Percentiles rank a stretch among this genome's conserved stretches.
Evolutionary conservation across 345 rosid species (phyloP).

Genomic region (Populus pruinosa): DNA sequence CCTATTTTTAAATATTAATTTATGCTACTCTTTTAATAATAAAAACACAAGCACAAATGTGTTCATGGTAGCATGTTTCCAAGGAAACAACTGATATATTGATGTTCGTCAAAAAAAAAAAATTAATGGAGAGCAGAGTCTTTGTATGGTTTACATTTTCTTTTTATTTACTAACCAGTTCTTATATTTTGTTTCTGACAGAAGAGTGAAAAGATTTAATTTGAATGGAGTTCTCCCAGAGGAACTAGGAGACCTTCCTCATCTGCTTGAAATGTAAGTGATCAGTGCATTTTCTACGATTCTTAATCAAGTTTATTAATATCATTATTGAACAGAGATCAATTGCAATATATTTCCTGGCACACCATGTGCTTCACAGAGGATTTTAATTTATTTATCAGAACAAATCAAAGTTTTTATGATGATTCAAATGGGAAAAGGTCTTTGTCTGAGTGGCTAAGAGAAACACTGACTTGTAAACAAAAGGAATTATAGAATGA

Average conservation of each 20-base stretch:
- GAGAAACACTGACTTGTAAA: neutral
- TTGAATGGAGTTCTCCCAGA: slow-evolving; percentile 62
- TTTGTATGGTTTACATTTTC: neutral
- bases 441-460: neutral
- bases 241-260: slow-evolving; percentile 60
- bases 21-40: too few species aligned
- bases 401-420: too few species aligned
- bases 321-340: neutral
- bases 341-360: neutral
- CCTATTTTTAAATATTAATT: too few species aligned
- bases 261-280: slow-evolving; percentile 52
- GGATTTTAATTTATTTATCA: too few species aligned
- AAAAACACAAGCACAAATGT: too few species aligned
- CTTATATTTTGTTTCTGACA: slow-evolving; percentile 21
- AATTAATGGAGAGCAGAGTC: too few species aligned
- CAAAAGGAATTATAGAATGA: neutral
- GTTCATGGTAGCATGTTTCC: too few species aligned
- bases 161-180: neutral
- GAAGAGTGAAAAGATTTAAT: slow-evolving; percentile 47
- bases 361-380: neutral
- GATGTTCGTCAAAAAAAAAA: too few species aligned
- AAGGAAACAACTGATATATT: too few species aligned
- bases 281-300: neutral
- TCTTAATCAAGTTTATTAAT: neutral
- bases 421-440: too few species aligned